These are phyloP conservation scores for Zelopaecilomyces penicillatus DNA, from an alignment of 2,329 filamentous ascomycete species.

Conservation along the genomic window DNA sequence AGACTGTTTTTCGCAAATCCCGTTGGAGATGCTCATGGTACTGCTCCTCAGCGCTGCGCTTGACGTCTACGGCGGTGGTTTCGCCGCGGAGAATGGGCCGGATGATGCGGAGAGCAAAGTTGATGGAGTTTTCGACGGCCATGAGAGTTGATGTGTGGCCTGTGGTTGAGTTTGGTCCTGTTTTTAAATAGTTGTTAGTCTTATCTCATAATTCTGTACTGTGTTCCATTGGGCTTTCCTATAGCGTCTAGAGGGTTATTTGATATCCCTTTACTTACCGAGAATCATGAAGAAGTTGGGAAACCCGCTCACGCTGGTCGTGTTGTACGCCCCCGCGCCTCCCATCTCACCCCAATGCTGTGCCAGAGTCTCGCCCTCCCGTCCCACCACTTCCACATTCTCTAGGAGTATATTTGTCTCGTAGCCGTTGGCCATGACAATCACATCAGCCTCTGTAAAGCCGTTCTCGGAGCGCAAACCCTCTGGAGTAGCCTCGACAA, in stretches of 20 bases:
- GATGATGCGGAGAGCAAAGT: conserved; percentile 51
- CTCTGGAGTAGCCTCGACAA: conserved; percentile 37
- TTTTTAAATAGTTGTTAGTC: background rate
- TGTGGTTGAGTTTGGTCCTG: conserved; percentile 52
- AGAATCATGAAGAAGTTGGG: conserved; percentile 59
- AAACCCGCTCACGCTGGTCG: conserved; percentile 48
- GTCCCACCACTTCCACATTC: conserved; percentile 44
- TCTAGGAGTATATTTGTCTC: conserved; percentile 45
- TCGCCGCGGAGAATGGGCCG: conserved; percentile 33
- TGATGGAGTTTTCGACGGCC: conserved; percentile 52
- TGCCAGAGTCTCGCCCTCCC: conserved; percentile 38
- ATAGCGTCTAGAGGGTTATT: background rate
- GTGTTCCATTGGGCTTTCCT: too few relatives aligned
- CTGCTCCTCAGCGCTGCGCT: conserved; percentile 23
- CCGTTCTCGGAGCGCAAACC: conserved; percentile 29
- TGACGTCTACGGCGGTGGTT: conserved; percentile 23
- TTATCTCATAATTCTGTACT: too few relatives aligned
- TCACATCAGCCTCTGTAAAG: conserved; percentile 46
- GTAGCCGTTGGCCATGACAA: conserved; percentile 56
- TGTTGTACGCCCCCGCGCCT: conserved; percentile 55
- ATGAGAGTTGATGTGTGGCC: conserved; percentile 54
- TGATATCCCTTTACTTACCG: conserved; percentile 21
- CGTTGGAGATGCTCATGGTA: conserved; percentile 25
- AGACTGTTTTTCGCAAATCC: conserved; percentile 26
- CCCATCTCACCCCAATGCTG: conserved; percentile 50